phyloP scores from a whole-genome alignment of 164 flowering plant genomes.

The Annona squamosa region DNA sequence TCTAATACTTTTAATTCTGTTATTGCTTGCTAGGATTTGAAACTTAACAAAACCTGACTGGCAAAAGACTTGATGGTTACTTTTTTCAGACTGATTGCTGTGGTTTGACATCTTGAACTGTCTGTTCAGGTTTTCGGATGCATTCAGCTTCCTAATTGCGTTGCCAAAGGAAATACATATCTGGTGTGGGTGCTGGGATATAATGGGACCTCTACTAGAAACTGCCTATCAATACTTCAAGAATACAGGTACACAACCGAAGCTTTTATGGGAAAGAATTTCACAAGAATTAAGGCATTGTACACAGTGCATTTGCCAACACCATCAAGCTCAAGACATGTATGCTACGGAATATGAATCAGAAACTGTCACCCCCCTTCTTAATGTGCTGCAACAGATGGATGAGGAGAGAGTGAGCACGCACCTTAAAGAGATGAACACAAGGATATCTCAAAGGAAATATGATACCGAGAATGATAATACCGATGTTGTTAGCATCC shows the following conservation, averaged over 20 bases:
- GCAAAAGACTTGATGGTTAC: background rate
- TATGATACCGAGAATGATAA: slow-evolving; percentile 40
- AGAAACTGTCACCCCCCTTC: slow-evolving; percentile 58
- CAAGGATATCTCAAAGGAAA: slow-evolving; percentile 31
- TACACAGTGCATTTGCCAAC: slow-evolving; percentile 77
- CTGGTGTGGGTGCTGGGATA: slow-evolving; percentile 78
- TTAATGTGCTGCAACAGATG: slow-evolving; percentile 51
- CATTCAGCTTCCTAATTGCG: slow-evolving; percentile 53
- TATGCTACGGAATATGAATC: slow-evolving; percentile 61
- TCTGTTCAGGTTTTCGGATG: slow-evolving; percentile 69
- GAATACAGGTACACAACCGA: slow-evolving; percentile 58
- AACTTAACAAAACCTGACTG: background rate
- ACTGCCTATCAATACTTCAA: slow-evolving; percentile 68
- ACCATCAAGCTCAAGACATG: slow-evolving; percentile 79
- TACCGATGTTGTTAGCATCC: slow-evolving; percentile 65
- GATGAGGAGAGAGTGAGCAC: slow-evolving; percentile 79
- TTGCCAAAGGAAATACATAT: slow-evolving; percentile 57
- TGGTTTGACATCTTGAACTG: slow-evolving; percentile 4
- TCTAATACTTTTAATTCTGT: background rate
- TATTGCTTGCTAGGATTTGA: background rate
- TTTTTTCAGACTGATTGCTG: too few relatives aligned
- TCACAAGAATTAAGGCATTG: slow-evolving; percentile 67
- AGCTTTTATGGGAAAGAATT: slow-evolving; percentile 61
- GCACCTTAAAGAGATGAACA: slow-evolving; percentile 62
- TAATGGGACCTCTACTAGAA: slow-evolving; percentile 89